Evolutionary conservation across 352 stramenopile genomes (phyloP), one percentile per base, ranked within the genome.

Genomic region (Thalassiosira tumida): DNA sequence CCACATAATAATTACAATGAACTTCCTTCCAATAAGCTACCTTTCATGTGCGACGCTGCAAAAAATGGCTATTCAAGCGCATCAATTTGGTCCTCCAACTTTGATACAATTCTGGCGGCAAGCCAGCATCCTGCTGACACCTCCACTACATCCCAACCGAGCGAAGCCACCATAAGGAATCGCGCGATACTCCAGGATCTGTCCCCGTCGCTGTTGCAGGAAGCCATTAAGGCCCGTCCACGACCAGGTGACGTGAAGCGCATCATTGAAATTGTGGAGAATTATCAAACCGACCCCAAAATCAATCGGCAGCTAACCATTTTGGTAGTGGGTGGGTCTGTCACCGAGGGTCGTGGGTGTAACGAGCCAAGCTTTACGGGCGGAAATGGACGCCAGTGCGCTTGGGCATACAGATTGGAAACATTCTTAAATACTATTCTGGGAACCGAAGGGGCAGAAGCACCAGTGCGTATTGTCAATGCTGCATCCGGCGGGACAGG

Each of bases 261-360:
- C 21, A 35, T 87, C n/a, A 29, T 75, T 33, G 47, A 87, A 51
- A 81, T 87, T 33, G 43, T 87, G 10, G 47, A 81, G 35, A 62
- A 81, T 40, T n/a, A 43, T 24, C 24, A 72, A 17, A 4, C 10
- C 1, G 67, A 87, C 51, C 69, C 69, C n/a, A 29, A 80, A 41
- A 79, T 79, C 26, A 87, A 87, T 81, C 35, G 1, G 0, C 82
- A 70, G 7, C 80, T 94, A 4, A 65, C 79, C 54, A 81, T 95
- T 35, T 51, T 80, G 2, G 84, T 95, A 6, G 67, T 95, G 0
- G 91, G 90, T 40, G 91, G 91, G 0, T 87, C 67, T 65, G 84
- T 95, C 15, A 82, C 78, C 29, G 69, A 86, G 76, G 91, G 91
- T 31, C 64, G 47, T 10, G 70, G 72, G 43, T 95, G 85, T 74